phyloP scores from a whole-genome alignment of 345 rosid species.

The Acer campestre region DNA sequence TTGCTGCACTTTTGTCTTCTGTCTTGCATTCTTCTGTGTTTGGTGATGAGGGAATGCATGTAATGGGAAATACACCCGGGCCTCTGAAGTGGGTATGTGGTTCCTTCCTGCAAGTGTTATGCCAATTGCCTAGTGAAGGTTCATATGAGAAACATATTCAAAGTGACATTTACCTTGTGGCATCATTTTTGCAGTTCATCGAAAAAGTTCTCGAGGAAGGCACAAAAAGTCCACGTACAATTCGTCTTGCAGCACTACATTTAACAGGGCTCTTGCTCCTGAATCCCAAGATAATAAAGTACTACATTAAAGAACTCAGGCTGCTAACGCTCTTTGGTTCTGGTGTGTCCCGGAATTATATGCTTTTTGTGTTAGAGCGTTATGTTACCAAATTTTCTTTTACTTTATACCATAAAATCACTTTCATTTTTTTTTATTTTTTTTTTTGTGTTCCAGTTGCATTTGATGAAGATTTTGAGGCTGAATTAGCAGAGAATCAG shows the following conservation, averaged over 20 bases:
- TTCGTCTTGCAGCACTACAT: constrained; percentile 93
- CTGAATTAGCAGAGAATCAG: constrained; percentile 73
- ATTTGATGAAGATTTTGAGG: constrained; percentile 99
- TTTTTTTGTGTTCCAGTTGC: constrained; percentile 55
- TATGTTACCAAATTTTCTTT: not conserved
- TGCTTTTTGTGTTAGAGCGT: not conserved
- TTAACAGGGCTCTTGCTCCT: constrained; percentile 87
- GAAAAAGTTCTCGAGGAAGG: constrained; percentile 89
- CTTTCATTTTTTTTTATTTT: not conserved
- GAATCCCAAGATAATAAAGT: constrained; percentile 67
- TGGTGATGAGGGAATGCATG: constrained; percentile 68
- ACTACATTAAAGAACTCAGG: constrained; percentile 82
- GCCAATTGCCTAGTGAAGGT: not conserved
- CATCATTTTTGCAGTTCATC: constrained; percentile 57
- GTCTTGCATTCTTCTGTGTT: constrained; percentile 80
- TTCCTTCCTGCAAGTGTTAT: constrained; percentile 21
- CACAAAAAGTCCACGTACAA: constrained; percentile 92
- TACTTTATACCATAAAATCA: not conserved
- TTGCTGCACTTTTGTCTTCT: constrained; percentile 87
- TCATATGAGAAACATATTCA: not conserved
- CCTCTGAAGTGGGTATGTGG: constrained; percentile 88
- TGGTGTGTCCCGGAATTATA: constrained; percentile 47
- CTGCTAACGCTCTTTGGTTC: constrained; percentile 90
- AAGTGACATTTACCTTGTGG: constrained; percentile 2
- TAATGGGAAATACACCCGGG: constrained; percentile 51